Percentiles rank a stretch among this genome's conserved stretches.
These are phyloP conservation scores for Hamamelis virginiana DNA, from an alignment of 164 flowering plant species.

Conservation along the genomic window DNA sequence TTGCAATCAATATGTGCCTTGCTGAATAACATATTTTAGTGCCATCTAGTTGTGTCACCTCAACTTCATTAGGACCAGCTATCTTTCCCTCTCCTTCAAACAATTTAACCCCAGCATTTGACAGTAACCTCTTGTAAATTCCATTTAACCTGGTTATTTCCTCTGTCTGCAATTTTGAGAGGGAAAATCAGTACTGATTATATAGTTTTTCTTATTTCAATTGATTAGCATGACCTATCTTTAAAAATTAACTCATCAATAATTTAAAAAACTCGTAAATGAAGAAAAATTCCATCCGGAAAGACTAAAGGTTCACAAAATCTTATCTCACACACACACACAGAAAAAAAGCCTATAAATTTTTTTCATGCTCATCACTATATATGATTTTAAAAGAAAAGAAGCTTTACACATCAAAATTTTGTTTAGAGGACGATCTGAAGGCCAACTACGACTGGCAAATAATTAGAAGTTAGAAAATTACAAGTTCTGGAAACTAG, in stretches of 20 bases:
- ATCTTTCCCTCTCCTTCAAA: constrained; percentile 94
- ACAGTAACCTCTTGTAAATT: constrained; percentile 76
- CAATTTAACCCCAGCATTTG: constrained; percentile 88
- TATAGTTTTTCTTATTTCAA: neutral
- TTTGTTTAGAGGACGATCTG: too few species aligned
- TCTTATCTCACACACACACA: too few species aligned
- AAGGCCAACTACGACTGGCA: too few species aligned
- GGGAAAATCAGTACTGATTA: neutral
- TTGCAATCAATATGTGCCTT: constrained; percentile 88
- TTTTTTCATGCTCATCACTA: too few species aligned
- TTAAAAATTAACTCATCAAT: neutral
- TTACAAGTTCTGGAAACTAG: too few species aligned
- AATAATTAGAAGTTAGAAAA: too few species aligned
- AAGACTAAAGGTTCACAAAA: neutral
- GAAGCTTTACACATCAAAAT: too few species aligned
- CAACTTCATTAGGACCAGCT: constrained; percentile 86
- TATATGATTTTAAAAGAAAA: too few species aligned
- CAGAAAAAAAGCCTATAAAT: neutral
- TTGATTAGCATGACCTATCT: neutral
- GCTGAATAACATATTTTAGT: constrained; percentile 74
- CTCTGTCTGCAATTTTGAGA: constrained; percentile 60
- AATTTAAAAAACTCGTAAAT: neutral
- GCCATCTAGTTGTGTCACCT: constrained; percentile 84
- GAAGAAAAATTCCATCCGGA: neutral
- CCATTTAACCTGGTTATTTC: constrained; percentile 86